A percentile compares a stretch with the other conserved stretches of the same genome.
phyloP scores from a whole-genome alignment of 1,139 yeast genomes.

The Eremothecium sinecaudum region DNA sequence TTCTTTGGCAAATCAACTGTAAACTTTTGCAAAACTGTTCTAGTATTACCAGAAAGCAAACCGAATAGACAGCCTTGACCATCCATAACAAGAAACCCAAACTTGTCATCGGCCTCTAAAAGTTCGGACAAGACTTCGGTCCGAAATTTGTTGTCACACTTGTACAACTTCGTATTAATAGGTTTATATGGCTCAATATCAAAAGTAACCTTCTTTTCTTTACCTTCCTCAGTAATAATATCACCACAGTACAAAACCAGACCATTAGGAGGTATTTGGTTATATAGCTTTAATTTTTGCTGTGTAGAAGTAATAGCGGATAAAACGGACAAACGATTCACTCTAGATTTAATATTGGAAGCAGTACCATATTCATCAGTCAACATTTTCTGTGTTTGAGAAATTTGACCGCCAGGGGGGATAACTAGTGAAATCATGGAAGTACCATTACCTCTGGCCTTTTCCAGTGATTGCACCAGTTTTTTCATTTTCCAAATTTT shows the following conservation, averaged over 20 bases:
- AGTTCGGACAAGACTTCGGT: slow-evolving; percentile 93
- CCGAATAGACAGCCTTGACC: slow-evolving; percentile 98
- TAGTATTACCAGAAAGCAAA: slow-evolving; percentile 90
- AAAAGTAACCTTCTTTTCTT: slow-evolving; percentile 87
- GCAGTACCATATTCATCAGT: slow-evolving; percentile 99
- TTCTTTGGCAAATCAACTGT: slow-evolving; percentile 96
- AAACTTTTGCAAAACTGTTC: slow-evolving; percentile 92
- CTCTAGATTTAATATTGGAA: slow-evolving; percentile 93
- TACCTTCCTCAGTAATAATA: slow-evolving; percentile 92
- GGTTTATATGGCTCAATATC: slow-evolving; percentile 98
- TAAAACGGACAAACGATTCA: slow-evolving; percentile 85
- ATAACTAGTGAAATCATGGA: slow-evolving; percentile 95
- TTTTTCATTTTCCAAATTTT: slow-evolving; percentile 99
- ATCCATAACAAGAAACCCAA: slow-evolving; percentile 97
- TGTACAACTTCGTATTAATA: slow-evolving; percentile 86
- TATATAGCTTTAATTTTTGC: slow-evolving; percentile 86
- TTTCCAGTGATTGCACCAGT: slow-evolving; percentile 72
- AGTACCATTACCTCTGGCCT: slow-evolving; percentile 96
- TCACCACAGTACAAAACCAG: slow-evolving; percentile 97
- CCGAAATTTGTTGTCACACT: slow-evolving; percentile 97
- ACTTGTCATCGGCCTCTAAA: slow-evolving; percentile 88
- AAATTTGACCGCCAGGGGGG: slow-evolving; percentile 90
- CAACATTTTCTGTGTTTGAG: slow-evolving; percentile 80
- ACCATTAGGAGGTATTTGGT: slow-evolving; percentile 85
- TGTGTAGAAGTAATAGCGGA: slow-evolving; percentile 97